phyloP scores from a whole-genome alignment of 768 basidiomycete species.

The Xerocomellus chrysenteron region DNA sequence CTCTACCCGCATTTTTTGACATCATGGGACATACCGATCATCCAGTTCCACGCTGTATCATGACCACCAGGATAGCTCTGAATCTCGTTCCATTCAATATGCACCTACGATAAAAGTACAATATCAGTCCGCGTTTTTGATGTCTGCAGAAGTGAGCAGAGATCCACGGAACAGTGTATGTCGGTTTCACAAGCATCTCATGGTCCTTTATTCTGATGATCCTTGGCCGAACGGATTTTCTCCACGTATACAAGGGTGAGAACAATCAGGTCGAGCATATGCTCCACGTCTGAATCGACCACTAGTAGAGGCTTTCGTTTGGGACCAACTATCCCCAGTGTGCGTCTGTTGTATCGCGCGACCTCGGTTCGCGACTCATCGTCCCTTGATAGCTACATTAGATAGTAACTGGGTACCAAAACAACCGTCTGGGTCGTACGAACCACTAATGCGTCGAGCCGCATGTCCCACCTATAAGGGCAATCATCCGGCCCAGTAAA shows the following conservation, averaged over 20 bases:
- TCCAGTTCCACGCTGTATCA: background rate
- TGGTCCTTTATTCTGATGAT: background rate
- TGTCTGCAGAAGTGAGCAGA: background rate
- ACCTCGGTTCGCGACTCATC: slow-evolving; percentile 15
- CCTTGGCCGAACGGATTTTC: slow-evolving; percentile 29
- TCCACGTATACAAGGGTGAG: slow-evolving; percentile 35
- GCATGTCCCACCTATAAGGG: slow-evolving; percentile 37
- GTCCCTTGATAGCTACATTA: slow-evolving; percentile 20
- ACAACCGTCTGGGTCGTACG: background rate
- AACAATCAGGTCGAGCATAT: slow-evolving; percentile 29
- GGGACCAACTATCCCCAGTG: slow-evolving; percentile 20
- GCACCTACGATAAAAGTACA: slow-evolving; percentile 10
- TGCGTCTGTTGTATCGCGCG: slow-evolving; percentile 19
- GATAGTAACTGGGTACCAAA: background rate
- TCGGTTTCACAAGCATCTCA: slow-evolving; percentile 6
- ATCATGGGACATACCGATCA: background rate
- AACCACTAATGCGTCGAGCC: slow-evolving; percentile 8
- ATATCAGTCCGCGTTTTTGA: background rate
- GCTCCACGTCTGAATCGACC: slow-evolving; percentile 17
- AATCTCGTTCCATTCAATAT: slow-evolving; percentile 3
- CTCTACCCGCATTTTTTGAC: background rate
- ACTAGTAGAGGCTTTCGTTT: slow-evolving; percentile 20
- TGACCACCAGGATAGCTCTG: background rate
- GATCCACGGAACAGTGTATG: background rate
- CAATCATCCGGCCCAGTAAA: slow-evolving; percentile 35